phyloP scores from a whole-genome alignment of 2,329 filamentous ascomycete species.

The Botrytis porri region DNA sequence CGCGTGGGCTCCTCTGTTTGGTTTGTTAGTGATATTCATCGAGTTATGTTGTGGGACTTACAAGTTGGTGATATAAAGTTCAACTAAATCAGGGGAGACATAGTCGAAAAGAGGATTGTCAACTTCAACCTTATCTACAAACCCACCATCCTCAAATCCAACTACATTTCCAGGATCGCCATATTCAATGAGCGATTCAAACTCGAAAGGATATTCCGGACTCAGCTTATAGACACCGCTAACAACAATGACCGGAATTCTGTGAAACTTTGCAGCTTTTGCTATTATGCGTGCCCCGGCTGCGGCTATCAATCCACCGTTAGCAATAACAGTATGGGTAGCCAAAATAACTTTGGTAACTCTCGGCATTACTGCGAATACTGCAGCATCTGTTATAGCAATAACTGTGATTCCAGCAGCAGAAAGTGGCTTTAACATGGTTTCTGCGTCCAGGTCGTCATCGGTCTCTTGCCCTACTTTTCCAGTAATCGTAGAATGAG shows the following conservation, averaged over 20 bases:
- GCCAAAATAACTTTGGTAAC: conserved; percentile 94
- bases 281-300: conserved; percentile 82
- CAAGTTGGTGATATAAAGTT: conserved; percentile 84
- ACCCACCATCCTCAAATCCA: conserved; percentile 72
- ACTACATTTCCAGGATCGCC: conserved; percentile 76
- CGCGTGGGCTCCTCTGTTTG: conserved; percentile 59
- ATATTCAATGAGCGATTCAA: conserved; percentile 79
- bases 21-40: conserved; percentile 27
- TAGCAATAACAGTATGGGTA: conserved; percentile 82
- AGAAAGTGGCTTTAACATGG: conserved; percentile 74
- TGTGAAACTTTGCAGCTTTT: conserved; percentile 76
- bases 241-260: conserved; percentile 82
- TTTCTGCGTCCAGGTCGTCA: conserved; percentile 42
- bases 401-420: conserved; percentile 79
- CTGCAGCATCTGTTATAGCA: conserved; percentile 76
- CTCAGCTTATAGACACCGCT: conserved; percentile 92
- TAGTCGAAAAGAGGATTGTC: conserved; percentile 80
- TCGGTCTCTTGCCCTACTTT: conserved; percentile 44
- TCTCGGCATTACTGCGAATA: conserved; percentile 91
- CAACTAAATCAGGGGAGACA: conserved; percentile 70
- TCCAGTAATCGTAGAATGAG: conserved; percentile 61
- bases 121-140: conserved; percentile 75
- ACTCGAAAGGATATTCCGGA: conserved; percentile 81
- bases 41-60: conserved; percentile 44
- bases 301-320: conserved; percentile 81